phyloP scores from a whole-genome alignment of 306 rosid genomes.

The Delonix regia region DNA sequence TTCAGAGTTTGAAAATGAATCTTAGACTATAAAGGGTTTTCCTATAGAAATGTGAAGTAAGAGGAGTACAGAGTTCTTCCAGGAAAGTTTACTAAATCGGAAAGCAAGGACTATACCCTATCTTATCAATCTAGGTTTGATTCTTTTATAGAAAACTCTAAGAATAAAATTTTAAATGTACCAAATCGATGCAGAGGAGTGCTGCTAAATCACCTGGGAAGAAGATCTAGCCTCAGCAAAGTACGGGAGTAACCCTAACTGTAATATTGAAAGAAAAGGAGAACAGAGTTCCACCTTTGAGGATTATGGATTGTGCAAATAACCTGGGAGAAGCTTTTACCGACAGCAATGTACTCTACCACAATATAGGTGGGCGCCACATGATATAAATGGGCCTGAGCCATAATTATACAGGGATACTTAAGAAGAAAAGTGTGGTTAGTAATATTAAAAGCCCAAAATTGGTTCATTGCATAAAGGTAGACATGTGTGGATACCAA shows the following conservation, averaged over 20 bases:
- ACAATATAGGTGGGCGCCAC: not conserved
- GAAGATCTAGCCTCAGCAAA: no score
- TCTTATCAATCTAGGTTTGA: no score
- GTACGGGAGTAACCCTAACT: no score
- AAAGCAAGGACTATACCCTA: no score
- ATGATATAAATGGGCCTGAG: not conserved
- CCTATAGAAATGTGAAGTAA: not conserved
- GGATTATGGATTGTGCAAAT: not conserved
- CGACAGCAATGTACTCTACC: not conserved
- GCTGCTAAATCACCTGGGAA: no score
- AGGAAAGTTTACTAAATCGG: no score
- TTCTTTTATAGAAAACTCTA: no score
- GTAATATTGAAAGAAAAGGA: no score
- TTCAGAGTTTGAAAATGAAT: constrained; percentile 25
- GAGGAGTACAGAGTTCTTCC: not conserved
- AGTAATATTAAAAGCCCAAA: not conserved
- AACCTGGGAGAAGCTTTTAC: not conserved
- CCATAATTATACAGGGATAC: not conserved
- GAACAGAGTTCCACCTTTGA: not conserved
- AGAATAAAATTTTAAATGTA: no score
- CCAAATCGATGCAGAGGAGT: no score
- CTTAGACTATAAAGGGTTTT: constrained; percentile 10
- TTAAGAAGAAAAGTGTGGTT: not conserved
- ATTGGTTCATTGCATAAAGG: no score
- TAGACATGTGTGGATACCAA: no score